These are phyloP conservation scores for Pleurotus tuoliensis DNA, from an alignment of 768 basidiomycete genomes.

Conservation along the genomic window DNA sequence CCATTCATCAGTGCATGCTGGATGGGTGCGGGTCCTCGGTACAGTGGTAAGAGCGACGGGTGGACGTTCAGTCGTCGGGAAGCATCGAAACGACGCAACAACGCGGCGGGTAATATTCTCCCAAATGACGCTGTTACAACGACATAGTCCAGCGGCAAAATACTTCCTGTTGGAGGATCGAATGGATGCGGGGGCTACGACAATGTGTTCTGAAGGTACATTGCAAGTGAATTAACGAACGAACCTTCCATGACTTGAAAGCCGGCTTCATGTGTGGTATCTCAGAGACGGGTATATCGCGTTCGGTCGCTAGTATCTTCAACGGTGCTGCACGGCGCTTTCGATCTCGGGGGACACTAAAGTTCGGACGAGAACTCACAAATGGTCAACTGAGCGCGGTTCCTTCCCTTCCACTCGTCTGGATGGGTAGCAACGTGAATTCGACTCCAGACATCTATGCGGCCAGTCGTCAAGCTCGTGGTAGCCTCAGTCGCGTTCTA, in stretches of 20 bases:
- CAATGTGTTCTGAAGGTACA: neutral
- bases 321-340: slow-evolving; percentile 56
- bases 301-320: slow-evolving; percentile 49
- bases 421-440: slow-evolving; percentile 71
- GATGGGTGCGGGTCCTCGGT: slow-evolving; percentile 90
- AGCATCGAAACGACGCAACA: slow-evolving; percentile 60
- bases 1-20: slow-evolving; percentile 76
- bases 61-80: slow-evolving; percentile 78
- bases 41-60: slow-evolving; percentile 80
- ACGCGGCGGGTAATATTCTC: slow-evolving; percentile 64
- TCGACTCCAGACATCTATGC: slow-evolving; percentile 71
- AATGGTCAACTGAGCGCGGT: slow-evolving; percentile 49
- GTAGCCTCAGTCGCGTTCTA: slow-evolving; percentile 5
- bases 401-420: slow-evolving; percentile 59
- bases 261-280: slow-evolving; percentile 59
- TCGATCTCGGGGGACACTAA: neutral
- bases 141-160: slow-evolving; percentile 42
- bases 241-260: slow-evolving; percentile 64
- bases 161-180: slow-evolving; percentile 12
- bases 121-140: slow-evolving; percentile 91
- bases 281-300: slow-evolving; percentile 49
- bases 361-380: slow-evolving; percentile 37
- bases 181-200: slow-evolving; percentile 31
- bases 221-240: slow-evolving; percentile 11
- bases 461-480: slow-evolving; percentile 5